Evolutionary conservation across 768 basidiomycete species (phyloP).

Genomic region (Rhizopogon rudus): DNA sequence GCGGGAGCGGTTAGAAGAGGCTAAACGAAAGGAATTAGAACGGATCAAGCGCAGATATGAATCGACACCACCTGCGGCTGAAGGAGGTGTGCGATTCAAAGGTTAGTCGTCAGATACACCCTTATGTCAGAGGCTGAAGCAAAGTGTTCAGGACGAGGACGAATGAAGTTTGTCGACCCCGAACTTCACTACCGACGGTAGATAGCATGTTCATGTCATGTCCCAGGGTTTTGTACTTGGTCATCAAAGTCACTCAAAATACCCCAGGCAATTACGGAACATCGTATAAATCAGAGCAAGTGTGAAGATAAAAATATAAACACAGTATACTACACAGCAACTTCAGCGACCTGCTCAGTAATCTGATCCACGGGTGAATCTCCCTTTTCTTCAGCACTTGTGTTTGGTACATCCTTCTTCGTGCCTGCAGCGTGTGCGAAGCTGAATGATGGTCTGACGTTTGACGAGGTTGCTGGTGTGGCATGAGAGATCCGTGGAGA

Average conservation of each 20-base stretch:
- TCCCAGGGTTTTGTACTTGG: background rate
- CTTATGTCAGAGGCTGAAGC: background rate
- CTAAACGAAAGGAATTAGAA: slow-evolving; percentile 44
- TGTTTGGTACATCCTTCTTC: slow-evolving; percentile 16
- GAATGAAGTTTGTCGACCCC: slow-evolving; percentile 66
- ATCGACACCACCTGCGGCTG: slow-evolving; percentile 24
- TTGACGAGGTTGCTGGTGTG: slow-evolving; percentile 35
- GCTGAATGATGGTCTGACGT: slow-evolving; percentile 68
- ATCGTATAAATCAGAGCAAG: slow-evolving; percentile 10
- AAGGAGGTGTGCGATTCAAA: slow-evolving; percentile 60
- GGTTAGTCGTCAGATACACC: slow-evolving; percentile 29
- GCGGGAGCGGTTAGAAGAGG: slow-evolving; percentile 47
- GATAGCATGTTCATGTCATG: background rate
- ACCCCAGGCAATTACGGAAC: slow-evolving; percentile 4
- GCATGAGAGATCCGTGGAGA: slow-evolving; percentile 21
- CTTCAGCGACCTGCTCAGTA: slow-evolving; percentile 14
- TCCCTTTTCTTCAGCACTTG: slow-evolving; percentile 11
- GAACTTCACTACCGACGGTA: slow-evolving; percentile 34
- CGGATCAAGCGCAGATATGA: slow-evolving; percentile 37
- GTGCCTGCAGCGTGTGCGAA: slow-evolving; percentile 72
- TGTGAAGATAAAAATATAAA: slow-evolving; percentile 9
- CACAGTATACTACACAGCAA: slow-evolving; percentile 9
- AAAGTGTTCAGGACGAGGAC: slow-evolving; percentile 44
- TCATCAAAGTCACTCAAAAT: slow-evolving; percentile 2
- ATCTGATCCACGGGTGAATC: slow-evolving; percentile 6